A percentile compares a stretch with the other conserved stretches of the same genome.
These are phyloP conservation scores for Catunica adiposa DNA, from an alignment of 2,329 filamentous ascomycete genomes.

Conservation along the genomic window DNA sequence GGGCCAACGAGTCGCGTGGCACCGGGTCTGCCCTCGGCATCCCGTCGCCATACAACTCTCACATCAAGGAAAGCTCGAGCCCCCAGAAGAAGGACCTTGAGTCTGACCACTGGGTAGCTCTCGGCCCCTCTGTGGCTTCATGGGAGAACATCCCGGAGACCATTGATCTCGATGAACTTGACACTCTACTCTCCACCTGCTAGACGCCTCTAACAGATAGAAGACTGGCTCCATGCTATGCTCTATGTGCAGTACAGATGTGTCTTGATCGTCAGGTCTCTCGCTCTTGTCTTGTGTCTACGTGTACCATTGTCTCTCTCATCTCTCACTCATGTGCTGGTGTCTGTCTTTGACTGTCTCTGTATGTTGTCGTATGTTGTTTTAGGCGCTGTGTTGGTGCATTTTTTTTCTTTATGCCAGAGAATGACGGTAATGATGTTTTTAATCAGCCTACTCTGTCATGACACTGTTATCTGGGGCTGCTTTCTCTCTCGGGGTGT, in stretches of 20 bases:
- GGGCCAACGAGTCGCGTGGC: conserved; percentile 19
- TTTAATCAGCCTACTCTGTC: background rate
- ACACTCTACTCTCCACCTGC: conserved; percentile 65
- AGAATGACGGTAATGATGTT: background rate
- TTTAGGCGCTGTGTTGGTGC: background rate
- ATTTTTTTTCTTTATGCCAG: background rate
- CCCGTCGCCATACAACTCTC: background rate
- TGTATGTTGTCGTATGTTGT: background rate
- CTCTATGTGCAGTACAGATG: background rate
- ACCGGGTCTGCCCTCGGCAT: conserved; percentile 20
- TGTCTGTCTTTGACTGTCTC: background rate
- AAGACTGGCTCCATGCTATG: too few relatives aligned
- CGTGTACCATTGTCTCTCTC: background rate
- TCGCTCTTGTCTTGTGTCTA: background rate
- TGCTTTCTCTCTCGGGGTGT: background rate
- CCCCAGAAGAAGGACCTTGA: conserved; percentile 24
- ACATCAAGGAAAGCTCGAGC: conserved; percentile 8
- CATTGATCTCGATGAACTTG: conserved; percentile 84
- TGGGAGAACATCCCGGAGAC: conserved; percentile 67
- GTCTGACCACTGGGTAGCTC: conserved; percentile 25
- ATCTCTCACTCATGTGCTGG: background rate
- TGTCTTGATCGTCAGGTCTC: too few relatives aligned
- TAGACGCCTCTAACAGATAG: conserved; percentile 23
- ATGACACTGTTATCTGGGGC: background rate
- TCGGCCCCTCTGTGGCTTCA: conserved; percentile 19